Conservation (phyloP, 495 filamentous ascomycete genomes). For the Ascodesmis nigricans region DNA sequence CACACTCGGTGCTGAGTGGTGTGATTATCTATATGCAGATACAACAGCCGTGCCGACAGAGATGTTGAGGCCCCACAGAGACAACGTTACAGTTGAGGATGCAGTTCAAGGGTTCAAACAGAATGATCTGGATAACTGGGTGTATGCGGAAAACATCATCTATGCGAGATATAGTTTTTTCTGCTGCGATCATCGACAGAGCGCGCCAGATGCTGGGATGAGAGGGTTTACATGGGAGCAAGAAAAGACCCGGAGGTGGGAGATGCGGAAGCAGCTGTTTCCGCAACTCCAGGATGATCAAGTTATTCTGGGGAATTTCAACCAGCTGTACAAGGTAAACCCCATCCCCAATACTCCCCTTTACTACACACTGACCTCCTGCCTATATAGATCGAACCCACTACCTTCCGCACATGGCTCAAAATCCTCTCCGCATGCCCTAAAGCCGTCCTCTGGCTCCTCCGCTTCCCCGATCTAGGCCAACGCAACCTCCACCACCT, state of each 20-base stretch:
- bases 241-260: constrained; percentile 66
- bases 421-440: constrained; percentile 73
- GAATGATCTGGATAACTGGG: constrained; percentile 43
- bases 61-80: constrained; percentile 56
- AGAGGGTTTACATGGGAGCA: constrained; percentile 53
- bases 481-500: constrained; percentile 65
- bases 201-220: constrained; percentile 53
- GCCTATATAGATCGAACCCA: constrained; percentile 65
- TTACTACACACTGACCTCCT: constrained; percentile 4
- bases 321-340: constrained; percentile 94
- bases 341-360: constrained; percentile 5
- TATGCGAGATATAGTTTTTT: constrained; percentile 94
- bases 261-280: constrained; percentile 88
- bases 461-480: constrained; percentile 87
- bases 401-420: constrained; percentile 89
- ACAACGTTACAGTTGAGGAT: constrained; percentile 45
- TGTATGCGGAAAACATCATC: constrained; percentile 93
- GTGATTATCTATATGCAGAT: constrained; percentile 90
- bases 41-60: constrained; percentile 61
- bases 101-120: constrained; percentile 17
- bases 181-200: constrained; percentile 93
- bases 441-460: constrained; percentile 82
- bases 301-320: constrained; percentile 94
- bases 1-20: constrained; percentile 93
- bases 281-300: constrained; percentile 60